Evolutionary conservation across 2,329 filamentous ascomycete species (phyloP).

Genomic region (Didymella keratinophila): DNA sequence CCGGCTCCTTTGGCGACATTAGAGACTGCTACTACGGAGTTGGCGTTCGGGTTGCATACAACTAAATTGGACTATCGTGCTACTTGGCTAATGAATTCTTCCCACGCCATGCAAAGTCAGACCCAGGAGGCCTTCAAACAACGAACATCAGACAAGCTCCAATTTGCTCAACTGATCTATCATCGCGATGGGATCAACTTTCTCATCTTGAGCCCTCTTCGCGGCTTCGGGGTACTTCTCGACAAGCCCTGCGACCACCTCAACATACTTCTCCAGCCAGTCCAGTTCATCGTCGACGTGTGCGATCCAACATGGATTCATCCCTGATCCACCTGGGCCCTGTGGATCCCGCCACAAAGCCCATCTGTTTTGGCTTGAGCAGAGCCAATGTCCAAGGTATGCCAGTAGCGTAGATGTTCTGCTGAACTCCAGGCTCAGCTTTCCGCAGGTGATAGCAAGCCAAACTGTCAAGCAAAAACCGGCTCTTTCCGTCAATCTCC

Average conservation of each 20-base stretch:
- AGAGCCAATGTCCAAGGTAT: neutral
- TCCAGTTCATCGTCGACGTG: constrained; percentile 1
- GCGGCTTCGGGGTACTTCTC: neutral
- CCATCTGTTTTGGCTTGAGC: neutral
- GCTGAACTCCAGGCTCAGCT: neutral
- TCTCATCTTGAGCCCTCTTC: neutral
- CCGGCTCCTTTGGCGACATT: too few relatives aligned
- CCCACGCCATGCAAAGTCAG: neutral
- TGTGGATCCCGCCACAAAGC: neutral
- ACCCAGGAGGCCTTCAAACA: neutral
- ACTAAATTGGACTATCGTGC: neutral
- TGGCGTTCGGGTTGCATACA: neutral
- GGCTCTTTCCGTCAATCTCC: neutral
- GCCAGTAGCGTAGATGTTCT: neutral
- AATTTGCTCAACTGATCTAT: neutral
- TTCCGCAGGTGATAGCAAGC: neutral
- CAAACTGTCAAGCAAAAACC: neutral
- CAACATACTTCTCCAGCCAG: constrained; percentile 6
- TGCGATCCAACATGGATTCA: neutral
- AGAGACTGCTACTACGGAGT: too few relatives aligned
- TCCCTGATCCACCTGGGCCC: neutral
- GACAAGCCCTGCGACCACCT: neutral
- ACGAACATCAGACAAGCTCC: neutral
- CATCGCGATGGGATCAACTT: neutral
- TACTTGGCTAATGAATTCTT: neutral